Base-by-base conservation (phyloP, 2,329 filamentous ascomycete genomes). In the Grosmannia huntii region DNA sequence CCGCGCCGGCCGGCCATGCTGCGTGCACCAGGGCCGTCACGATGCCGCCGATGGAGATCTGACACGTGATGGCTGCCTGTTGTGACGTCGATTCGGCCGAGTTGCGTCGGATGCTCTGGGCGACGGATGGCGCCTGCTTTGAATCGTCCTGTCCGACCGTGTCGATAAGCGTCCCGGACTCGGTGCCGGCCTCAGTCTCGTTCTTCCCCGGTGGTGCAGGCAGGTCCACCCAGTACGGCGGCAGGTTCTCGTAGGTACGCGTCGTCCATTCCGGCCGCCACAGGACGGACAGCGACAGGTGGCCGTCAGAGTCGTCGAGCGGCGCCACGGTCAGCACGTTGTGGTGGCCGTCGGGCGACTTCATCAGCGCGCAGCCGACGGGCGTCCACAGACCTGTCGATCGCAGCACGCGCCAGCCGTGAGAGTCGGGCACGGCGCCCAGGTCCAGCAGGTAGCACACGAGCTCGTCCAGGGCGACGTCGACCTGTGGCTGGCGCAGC, bases 381-480 rank as follows among this genome's bases (percentile, higher is more conserved):
- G 82, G 81, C 2, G 82, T 81, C 81, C 82, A 84, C 2, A 84
- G 64, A 0, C 82, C 82, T 5, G 79, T 79, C 0, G 76, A 76
- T 28, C 80, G 73, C 59, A 85, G 62, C 62, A 84, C 68, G 48
- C 75, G 76, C 76, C 81, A 83, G 2, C 81, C 82, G 55, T 80
- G 78, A 0, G 78, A 68, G 59, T 84, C 79, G 0, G 82, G 82
- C 2, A 83, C 71, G 2, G 83, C 83, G 2, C 84, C 84, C 10
- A 84, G 72, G 66, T 86, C 83, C 1, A 86, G 68, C 41, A 86
- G 69, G 60, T 86, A 86, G 28, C 75, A 76, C 0, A 86, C 69
- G 3, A 87, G 69, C 62, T 83, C 78, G 60, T 83, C 79, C 63
- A 86, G 84, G 0, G 68, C 71, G 2, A 78, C 69, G 33, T 79